A percentile compares a stretch with the other conserved stretches of the same genome.
These are phyloP conservation scores for Neonectria hederae DNA, from an alignment of 2,329 filamentous ascomycete genomes.

Conservation along the genomic window DNA sequence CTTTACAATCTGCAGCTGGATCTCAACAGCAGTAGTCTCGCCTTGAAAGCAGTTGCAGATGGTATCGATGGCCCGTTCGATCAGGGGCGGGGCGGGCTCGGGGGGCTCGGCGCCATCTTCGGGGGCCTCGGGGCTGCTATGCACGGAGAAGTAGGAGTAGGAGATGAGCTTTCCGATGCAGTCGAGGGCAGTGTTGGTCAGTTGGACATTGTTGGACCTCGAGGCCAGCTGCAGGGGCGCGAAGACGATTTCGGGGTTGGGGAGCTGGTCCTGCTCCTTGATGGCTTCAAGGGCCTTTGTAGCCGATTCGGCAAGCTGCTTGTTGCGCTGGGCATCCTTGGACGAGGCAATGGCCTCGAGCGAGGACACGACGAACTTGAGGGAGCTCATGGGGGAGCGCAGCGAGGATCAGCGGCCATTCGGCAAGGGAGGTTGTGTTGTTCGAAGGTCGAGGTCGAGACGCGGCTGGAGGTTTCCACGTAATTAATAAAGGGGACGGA, in stretches of 20 bases:
- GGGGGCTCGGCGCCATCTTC: slow-evolving; percentile 52
- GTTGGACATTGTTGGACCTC: slow-evolving; percentile 82
- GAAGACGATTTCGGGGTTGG: slow-evolving; percentile 92
- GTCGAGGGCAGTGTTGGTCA: slow-evolving; percentile 91
- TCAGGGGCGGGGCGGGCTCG: slow-evolving; percentile 72
- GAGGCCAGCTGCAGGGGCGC: slow-evolving; percentile 90
- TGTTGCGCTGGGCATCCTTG: slow-evolving; percentile 89
- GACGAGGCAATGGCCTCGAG: slow-evolving; percentile 91
- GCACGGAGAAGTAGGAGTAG: slow-evolving; percentile 94
- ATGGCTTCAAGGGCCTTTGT: slow-evolving; percentile 86
- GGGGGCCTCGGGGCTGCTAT: slow-evolving; percentile 54
- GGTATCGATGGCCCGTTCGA: slow-evolving; percentile 97
- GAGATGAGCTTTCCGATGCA: slow-evolving; percentile 99
- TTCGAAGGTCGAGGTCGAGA: slow-evolving; percentile 16
- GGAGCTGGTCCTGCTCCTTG: slow-evolving; percentile 83
- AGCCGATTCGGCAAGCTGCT: slow-evolving; percentile 82
- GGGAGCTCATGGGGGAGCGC: slow-evolving; percentile 82
- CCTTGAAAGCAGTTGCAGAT: slow-evolving; percentile 99
- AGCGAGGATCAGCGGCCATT: slow-evolving; percentile 55
- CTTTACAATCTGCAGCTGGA: slow-evolving; percentile 98
- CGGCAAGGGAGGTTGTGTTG: slow-evolving; percentile 40
- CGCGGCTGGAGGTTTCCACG: slow-evolving; percentile 10
- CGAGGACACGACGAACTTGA: slow-evolving; percentile 94
- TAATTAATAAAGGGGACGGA: slow-evolving; percentile 25
- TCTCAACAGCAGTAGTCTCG: slow-evolving; percentile 89